Evolutionary conservation across 129 eudicot genomes (phyloP), one percentile per base, ranked within the genome.

Genomic region (Artemisia argyi): DNA sequence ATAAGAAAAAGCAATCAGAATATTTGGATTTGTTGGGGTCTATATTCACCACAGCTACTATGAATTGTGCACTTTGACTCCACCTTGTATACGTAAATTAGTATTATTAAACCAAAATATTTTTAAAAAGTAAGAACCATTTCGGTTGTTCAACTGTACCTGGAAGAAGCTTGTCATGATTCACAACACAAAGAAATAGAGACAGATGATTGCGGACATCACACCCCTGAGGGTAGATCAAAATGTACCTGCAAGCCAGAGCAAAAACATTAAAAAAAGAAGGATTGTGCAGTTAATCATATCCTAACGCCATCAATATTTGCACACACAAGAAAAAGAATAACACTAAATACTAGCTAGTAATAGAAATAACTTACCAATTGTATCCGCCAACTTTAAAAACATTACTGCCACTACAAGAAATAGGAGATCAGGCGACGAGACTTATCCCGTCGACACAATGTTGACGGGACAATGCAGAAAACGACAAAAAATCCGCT

Each of bases 31-130:
- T 89, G 71, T 85, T 93, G 10, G 92, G 96, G 81, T 85, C 96
- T 61, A 85, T 93, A 65, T 93, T 93, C 82, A 89, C 97, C 55
- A 93, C 85, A 71, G 98, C 86, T 51, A 93, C 86, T 14, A 97
- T 93, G 81, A 93, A 93, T 59, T 93, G 98, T 0, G 97, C 98
- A 82, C 82, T 87, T 78, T 89, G 98, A 79, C 90, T 87, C 96
- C 98, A 93, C 20, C 98, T 96, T 93, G 78, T 50, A 66, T 74
- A 22, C 58, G 64, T 16, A 35, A 64, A 53, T 13, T 28, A 39
- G 16, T 9, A 16, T 24, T 9, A 16, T 24, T 24, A 28, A 2
- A 2, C 39, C 8, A 49, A n/a, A 49, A 12, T 48, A 11, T 32
- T 10, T 9, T 3, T 7, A 19, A n/a, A 26, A 22, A 44, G 12